These are phyloP conservation scores for Pelargonium fulgidum DNA, from an alignment of 441 rosid genomes.

Conservation along the genomic window DNA sequence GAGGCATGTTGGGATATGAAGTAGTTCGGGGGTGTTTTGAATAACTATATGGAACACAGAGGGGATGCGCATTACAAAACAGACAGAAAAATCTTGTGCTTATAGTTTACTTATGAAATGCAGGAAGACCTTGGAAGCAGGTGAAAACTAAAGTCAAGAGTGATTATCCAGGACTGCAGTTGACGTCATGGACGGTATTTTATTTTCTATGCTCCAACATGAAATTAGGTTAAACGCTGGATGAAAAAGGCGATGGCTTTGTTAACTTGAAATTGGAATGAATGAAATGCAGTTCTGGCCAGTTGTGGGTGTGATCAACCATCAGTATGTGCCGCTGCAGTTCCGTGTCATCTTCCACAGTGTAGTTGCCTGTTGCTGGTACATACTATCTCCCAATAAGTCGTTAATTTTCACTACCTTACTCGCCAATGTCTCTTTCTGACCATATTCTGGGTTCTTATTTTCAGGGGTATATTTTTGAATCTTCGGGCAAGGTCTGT, in stretches of 20 bases:
- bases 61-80: background rate
- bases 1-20: background rate
- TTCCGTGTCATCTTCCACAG: slow-evolving; percentile 36
- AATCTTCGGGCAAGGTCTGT: slow-evolving; percentile 21
- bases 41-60: background rate
- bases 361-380: slow-evolving; percentile 22
- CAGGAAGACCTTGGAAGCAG: slow-evolving; percentile 77
- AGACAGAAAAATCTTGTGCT: background rate
- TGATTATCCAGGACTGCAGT: slow-evolving; percentile 65
- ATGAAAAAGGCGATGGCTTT: slow-evolving; percentile 2
- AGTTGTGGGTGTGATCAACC: slow-evolving; percentile 81
- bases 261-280: slow-evolving; percentile 10
- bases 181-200: slow-evolving; percentile 76
- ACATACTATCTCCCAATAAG: background rate
- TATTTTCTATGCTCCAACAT: slow-evolving; percentile 9
- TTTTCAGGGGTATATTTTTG: slow-evolving; percentile 25
- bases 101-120: slow-evolving; percentile 28
- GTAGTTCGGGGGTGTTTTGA: background rate
- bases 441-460: no score
- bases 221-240: background rate
- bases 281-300: slow-evolving; percentile 74
- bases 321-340: slow-evolving; percentile 73
- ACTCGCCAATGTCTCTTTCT: background rate
- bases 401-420: background rate
- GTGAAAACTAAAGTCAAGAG: slow-evolving; percentile 65